Conservation (phyloP, 768 basidiomycete genomes). For the Hysterangium stoloniferum region DNA sequence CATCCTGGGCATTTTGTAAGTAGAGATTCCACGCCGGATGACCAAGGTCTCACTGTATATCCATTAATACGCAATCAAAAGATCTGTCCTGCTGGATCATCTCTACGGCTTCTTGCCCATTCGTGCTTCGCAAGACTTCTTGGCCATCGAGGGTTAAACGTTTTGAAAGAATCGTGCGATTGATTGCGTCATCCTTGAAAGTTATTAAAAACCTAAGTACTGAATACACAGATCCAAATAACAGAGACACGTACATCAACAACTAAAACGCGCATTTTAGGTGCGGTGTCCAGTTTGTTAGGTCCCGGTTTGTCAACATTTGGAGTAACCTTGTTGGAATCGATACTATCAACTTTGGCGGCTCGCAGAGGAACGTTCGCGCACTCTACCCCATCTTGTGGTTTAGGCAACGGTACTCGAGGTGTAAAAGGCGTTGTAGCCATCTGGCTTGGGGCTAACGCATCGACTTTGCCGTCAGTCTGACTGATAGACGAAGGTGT, state of each 20-base stretch:
- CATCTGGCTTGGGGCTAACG: constrained; percentile 34
- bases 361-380: constrained; percentile 15
- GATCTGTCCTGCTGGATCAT: constrained; percentile 45
- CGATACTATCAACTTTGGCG: constrained; percentile 18
- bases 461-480: constrained; percentile 43
- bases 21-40: not conserved
- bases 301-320: not conserved
- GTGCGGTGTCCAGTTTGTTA: not conserved
- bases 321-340: constrained; percentile 10
- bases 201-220: not conserved
- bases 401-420: not conserved
- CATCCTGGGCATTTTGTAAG: constrained; percentile 43
- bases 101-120: constrained; percentile 71
- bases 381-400: constrained; percentile 16
- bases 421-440: constrained; percentile 6
- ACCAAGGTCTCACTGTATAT: constrained; percentile 53
- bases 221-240: not conserved
- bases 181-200: constrained; percentile 64
- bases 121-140: constrained; percentile 53
- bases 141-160: constrained; percentile 61
- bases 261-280: constrained; percentile 35
- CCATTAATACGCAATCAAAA: constrained; percentile 77
- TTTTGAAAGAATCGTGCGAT: constrained; percentile 62
- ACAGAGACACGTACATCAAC: constrained; percentile 46
- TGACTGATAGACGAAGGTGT: constrained; percentile 26